These are phyloP conservation scores for Fusarium guadeloupense DNA, from an alignment of 2,329 filamentous ascomycete species.

Conservation along the genomic window DNA sequence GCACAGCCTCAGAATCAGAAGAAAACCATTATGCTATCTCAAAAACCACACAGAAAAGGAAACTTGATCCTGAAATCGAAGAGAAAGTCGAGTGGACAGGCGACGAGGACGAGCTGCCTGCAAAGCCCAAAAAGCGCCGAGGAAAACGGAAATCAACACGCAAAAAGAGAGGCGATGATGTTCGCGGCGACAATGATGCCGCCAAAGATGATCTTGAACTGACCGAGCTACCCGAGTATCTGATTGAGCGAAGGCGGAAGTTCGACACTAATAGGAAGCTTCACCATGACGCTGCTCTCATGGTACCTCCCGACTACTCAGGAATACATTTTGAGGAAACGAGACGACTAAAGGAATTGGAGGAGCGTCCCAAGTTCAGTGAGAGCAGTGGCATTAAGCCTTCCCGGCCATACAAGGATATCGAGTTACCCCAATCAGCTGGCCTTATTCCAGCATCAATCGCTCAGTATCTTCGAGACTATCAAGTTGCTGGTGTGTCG, in stretches of 20 bases:
- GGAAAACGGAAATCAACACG: conserved; percentile 44
- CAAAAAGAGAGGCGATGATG: conserved; percentile 41
- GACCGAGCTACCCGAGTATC: conserved; percentile 66
- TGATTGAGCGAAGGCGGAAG: conserved; percentile 71
- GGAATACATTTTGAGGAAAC: conserved; percentile 74
- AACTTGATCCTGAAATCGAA: conserved; percentile 48
- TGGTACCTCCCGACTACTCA: conserved; percentile 79
- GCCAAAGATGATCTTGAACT: conserved; percentile 57
- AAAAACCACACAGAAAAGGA: conserved; percentile 49
- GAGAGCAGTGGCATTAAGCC: conserved; percentile 65
- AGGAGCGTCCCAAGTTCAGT: conserved; percentile 76
- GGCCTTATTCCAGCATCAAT: conserved; percentile 88
- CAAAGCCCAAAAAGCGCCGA: conserved; percentile 56
- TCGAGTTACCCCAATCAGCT: conserved; percentile 76
- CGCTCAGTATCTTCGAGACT: conserved; percentile 90
- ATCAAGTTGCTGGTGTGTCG: conserved; percentile 84
- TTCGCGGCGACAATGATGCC: conserved; percentile 46
- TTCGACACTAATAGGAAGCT: conserved; percentile 71
- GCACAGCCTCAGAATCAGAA: conserved; percentile 34
- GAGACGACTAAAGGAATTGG: conserved; percentile 50
- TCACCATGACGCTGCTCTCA: conserved; percentile 74
- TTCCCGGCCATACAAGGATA: conserved; percentile 76
- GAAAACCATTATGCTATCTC: conserved; percentile 5
- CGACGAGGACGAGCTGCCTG: conserved; percentile 69
- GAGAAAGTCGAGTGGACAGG: conserved; percentile 65